Evolutionary conservation across 257 asterid genomes (phyloP).

Genomic region (Ballota nigra): DNA sequence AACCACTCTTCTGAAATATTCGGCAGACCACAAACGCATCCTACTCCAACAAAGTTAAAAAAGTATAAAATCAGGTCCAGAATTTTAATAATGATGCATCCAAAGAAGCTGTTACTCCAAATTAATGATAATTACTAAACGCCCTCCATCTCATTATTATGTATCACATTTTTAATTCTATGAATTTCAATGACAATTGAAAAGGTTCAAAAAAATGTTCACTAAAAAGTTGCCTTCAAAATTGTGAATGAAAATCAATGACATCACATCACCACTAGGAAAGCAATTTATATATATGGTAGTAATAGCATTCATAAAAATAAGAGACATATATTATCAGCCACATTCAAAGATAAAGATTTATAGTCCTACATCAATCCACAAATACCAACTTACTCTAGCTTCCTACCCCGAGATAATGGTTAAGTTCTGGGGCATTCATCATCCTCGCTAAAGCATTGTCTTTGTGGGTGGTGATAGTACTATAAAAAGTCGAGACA

Average conservation of each 20-base stretch:
- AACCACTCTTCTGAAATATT: slow-evolving; percentile 88
- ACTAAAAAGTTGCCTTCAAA: not conserved
- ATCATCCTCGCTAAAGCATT: slow-evolving; percentile 26
- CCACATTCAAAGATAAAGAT: not conserved
- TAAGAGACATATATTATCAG: slow-evolving; percentile 11
- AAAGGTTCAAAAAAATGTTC: not conserved
- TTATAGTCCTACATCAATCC: slow-evolving; percentile 1
- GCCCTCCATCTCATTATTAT: not conserved
- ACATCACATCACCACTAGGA: slow-evolving; percentile 1
- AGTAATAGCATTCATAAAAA: not conserved
- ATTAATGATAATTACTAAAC: not conserved
- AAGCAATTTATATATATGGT: not conserved
- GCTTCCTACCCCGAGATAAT: slow-evolving; percentile 29
- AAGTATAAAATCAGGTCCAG: slow-evolving; percentile 18
- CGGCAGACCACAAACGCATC: slow-evolving; percentile 84
- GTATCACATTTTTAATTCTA: not conserved
- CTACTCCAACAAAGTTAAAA: slow-evolving; percentile 35
- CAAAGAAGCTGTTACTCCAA: not conserved
- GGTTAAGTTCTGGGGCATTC: slow-evolving; percentile 14
- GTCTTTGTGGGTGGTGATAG: slow-evolving; percentile 20
- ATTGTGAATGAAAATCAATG: not conserved
- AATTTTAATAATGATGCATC: slow-evolving; percentile 3
- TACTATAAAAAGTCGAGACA: slow-evolving; percentile 22
- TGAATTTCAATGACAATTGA: not conserved
- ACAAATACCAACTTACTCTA: slow-evolving; percentile 27